Conservation (phyloP, 2,329 filamentous ascomycete genomes). For the Fusarium circinatum region DNA sequence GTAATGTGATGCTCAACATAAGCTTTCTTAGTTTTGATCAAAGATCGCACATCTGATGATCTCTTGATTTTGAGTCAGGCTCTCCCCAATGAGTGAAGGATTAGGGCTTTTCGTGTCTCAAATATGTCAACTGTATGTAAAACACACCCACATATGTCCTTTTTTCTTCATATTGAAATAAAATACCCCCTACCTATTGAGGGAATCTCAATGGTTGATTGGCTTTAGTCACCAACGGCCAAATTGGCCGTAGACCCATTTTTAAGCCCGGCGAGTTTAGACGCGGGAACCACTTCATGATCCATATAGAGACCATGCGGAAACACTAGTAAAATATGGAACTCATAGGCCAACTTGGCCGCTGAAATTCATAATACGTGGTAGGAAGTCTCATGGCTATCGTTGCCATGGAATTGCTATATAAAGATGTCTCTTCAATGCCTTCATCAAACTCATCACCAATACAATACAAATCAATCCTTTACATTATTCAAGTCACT, state of each 20-base stretch:
- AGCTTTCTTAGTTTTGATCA: too few species aligned
- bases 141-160: background rate
- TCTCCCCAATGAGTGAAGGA: fast-evolving
- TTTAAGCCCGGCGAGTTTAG: background rate
- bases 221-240: background rate
- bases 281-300: too few species aligned
- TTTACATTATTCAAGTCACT: background rate
- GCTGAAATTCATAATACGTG: background rate
- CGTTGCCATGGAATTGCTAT: too few species aligned
- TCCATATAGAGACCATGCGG: too few species aligned
- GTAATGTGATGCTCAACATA: fast-evolving
- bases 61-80: fast-evolving
- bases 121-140: too few species aligned
- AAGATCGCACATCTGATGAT: fast-evolving
- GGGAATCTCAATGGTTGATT: background rate
- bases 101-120: fast-evolving
- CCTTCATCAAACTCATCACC: background rate
- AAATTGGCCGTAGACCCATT: background rate
- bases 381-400: too few species aligned
- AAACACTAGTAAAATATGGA: too few species aligned
- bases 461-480: background rate
- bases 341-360: background rate
- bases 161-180: too few species aligned
- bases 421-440: too few species aligned
- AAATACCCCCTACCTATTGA: fast-evolving